Percentiles rank a stretch among this genome's conserved stretches.
Evolutionary conservation across 768 basidiomycete genomes (phyloP).

Genomic region (Lactifluus pinguis): DNA sequence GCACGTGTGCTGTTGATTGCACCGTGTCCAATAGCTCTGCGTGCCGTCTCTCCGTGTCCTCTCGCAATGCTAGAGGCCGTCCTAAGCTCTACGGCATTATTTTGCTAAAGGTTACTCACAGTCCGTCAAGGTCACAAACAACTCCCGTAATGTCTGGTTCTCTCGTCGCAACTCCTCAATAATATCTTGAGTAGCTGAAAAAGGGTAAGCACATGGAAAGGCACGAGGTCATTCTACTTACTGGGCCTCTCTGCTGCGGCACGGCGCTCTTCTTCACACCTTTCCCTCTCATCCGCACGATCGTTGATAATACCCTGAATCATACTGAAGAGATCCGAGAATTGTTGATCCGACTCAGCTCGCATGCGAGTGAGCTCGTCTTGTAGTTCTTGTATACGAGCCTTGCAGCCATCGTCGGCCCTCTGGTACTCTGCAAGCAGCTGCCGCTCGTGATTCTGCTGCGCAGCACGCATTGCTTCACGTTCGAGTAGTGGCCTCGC

Average conservation of each 20-base stretch:
- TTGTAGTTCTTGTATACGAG: conserved; percentile 51
- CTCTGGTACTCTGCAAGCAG: conserved; percentile 10
- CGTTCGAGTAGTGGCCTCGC: conserved; percentile 12
- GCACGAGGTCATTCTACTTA: conserved; percentile 24
- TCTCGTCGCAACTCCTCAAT: conserved; percentile 51
- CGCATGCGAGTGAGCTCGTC: conserved; percentile 50
- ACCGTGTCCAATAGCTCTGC: conserved; percentile 60
- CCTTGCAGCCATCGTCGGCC: conserved; percentile 41
- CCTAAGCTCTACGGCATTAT: background rate
- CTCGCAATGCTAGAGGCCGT: conserved; percentile 47
- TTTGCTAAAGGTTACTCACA: conserved; percentile 31
- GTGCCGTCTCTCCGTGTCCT: conserved; percentile 56
- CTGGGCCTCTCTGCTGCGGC: conserved; percentile 48
- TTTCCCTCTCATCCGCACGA: conserved; percentile 41
- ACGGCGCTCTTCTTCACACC: conserved; percentile 44
- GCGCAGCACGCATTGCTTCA: conserved; percentile 17
- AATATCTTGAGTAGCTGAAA: conserved; percentile 48
- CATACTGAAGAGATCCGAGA: conserved; percentile 51
- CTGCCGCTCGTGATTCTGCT: conserved; percentile 13
- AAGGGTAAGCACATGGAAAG: conserved; percentile 15
- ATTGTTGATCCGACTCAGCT: conserved; percentile 48
- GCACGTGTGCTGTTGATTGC: conserved; percentile 60
- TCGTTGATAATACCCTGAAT: conserved; percentile 49
- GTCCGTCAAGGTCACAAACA: conserved; percentile 46
- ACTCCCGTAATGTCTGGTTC: conserved; percentile 49